Evolutionary conservation across 495 filamentous ascomycete species (phyloP).

Genomic region (Aspergillus nanangensis): DNA sequence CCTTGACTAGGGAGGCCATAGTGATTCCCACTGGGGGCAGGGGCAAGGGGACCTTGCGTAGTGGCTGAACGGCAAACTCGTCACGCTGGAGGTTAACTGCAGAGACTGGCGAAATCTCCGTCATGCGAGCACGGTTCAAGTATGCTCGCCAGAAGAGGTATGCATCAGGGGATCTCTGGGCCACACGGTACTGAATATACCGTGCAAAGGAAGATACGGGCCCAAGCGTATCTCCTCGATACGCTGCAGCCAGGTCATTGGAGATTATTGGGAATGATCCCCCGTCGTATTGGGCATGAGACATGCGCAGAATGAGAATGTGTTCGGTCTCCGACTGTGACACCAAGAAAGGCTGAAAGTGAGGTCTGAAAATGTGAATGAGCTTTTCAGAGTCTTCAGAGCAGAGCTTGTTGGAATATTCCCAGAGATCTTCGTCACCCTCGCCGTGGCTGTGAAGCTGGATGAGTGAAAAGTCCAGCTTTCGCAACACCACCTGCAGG

Average conservation of each 20-base stretch:
- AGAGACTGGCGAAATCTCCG: background rate
- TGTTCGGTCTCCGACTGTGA: no score
- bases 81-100: no score
- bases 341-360: no score
- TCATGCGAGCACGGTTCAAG: background rate
- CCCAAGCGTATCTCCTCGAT: background rate
- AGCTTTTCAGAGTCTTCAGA: no score
- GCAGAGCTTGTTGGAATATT: no score
- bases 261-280: background rate
- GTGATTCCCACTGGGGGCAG: slow-evolving; percentile 15
- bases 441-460: no score
- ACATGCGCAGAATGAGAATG: background rate
- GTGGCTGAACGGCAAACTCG: background rate
- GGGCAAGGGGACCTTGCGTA: background rate
- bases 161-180: background rate
- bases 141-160: background rate
- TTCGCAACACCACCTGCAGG: background rate
- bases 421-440: no score
- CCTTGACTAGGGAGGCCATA: slow-evolving; percentile 18
- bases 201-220: background rate
- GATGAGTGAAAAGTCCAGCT: background rate
- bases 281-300: background rate
- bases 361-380: no score
- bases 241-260: background rate
- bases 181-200: background rate